A percentile compares a stretch with the other conserved stretches of the same genome.
Evolutionary conservation across 495 filamentous ascomycete genomes (phyloP).

Genomic region (Aspergillus mulundensis): DNA sequence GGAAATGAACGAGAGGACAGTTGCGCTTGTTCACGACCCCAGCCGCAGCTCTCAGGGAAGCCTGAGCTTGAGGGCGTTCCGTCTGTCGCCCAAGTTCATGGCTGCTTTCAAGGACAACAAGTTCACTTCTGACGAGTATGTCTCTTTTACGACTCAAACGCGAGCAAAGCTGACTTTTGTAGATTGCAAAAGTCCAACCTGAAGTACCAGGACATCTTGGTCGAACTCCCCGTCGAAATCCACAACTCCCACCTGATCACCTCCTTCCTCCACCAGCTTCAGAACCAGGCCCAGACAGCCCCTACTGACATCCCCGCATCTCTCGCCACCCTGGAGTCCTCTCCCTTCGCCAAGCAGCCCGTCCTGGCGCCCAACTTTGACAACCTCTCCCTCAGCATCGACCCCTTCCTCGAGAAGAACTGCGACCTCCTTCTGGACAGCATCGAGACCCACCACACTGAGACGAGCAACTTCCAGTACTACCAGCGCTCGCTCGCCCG

Average conservation of each 20-base stretch:
- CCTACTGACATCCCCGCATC: slow-evolving; percentile 70
- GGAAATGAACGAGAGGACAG: slow-evolving; percentile 83
- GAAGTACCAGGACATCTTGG: slow-evolving; percentile 88
- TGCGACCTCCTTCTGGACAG: slow-evolving; percentile 91
- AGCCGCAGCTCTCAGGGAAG: slow-evolving; percentile 89
- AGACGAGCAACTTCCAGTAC: slow-evolving; percentile 98
- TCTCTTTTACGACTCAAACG: background rate
- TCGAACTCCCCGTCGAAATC: slow-evolving; percentile 85
- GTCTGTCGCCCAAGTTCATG: slow-evolving; percentile 85
- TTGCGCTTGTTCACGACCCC: slow-evolving; percentile 93
- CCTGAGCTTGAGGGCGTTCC: slow-evolving; percentile 85
- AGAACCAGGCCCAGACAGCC: slow-evolving; percentile 50
- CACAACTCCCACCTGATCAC: slow-evolving; percentile 98
- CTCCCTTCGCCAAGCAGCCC: slow-evolving; percentile 39
- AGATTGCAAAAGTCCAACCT: slow-evolving; percentile 89
- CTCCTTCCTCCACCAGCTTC: slow-evolving; percentile 87
- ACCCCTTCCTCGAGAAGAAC: slow-evolving; percentile 98
- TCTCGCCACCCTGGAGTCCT: slow-evolving; percentile 65
- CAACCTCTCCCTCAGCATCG: slow-evolving; percentile 84
- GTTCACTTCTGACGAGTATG: slow-evolving; percentile 91
- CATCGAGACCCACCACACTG: slow-evolving; percentile 96
- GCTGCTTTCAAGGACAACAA: slow-evolving; percentile 90
- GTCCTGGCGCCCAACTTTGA: slow-evolving; percentile 85
- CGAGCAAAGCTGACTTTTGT: slow-evolving; percentile 11
- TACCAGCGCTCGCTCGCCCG: slow-evolving; percentile 93